Evolutionary conservation across 148 eudicot genomes (phyloP).

Genomic region (Rhododendron henanense): DNA sequence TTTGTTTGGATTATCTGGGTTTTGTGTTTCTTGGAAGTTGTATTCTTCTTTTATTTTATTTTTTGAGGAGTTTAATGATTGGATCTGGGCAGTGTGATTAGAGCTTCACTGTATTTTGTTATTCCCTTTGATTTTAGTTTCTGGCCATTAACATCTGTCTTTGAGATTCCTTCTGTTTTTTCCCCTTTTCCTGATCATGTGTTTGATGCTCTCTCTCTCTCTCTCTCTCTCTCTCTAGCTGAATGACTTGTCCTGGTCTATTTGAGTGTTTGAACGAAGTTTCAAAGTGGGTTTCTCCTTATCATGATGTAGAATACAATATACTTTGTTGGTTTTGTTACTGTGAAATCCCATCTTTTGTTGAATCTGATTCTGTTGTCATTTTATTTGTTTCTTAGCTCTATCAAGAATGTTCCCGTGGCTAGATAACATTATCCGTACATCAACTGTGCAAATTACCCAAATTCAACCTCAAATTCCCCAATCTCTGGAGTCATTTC

Average conservation of each 20-base stretch:
- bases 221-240: background rate
- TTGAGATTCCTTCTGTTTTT: background rate
- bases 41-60: background rate
- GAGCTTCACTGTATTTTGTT: background rate
- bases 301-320: background rate
- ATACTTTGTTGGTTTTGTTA: background rate
- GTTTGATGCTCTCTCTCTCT: conserved; percentile 6
- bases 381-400: background rate
- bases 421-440: background rate
- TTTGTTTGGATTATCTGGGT: background rate
- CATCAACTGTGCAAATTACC: background rate
- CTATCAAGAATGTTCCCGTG: background rate
- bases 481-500: background rate
- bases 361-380: background rate
- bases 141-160: background rate
- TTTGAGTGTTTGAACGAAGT: background rate
- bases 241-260: background rate
- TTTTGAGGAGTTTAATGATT: conserved; percentile 3
- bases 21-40: background rate
- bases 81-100: conserved; percentile 4
- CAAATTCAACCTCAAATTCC: background rate
- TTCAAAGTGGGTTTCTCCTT: background rate
- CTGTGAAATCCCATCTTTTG: background rate
- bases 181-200: background rate
- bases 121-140: background rate